These are phyloP conservation scores for Pseudodiploospora longispora DNA, from an alignment of 2,329 filamentous ascomycete genomes.

Conservation along the genomic window DNA sequence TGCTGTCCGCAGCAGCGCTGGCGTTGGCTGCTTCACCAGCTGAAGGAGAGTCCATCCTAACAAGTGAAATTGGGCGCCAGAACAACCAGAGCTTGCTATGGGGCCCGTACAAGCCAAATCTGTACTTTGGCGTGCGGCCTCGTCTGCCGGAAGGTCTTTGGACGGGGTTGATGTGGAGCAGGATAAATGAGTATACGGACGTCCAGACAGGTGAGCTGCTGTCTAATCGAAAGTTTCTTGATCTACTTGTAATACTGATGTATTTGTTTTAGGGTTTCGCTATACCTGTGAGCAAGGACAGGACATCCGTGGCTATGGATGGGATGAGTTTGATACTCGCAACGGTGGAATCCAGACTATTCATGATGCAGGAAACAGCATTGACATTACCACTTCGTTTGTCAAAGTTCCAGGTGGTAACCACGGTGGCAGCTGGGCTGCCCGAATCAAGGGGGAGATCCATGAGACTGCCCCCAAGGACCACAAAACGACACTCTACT, in stretches of 20 bases:
- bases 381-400: constrained; percentile 90
- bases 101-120: constrained; percentile 89
- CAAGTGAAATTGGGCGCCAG: constrained; percentile 40
- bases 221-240: not conserved
- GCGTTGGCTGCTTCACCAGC: constrained; percentile 18
- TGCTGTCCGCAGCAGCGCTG: constrained; percentile 21
- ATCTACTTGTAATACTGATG: constrained; percentile 2
- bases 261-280: constrained; percentile 56
- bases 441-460: constrained; percentile 73
- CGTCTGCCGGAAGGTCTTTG: constrained; percentile 73
- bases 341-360: constrained; percentile 83
- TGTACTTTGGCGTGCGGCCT: constrained; percentile 88
- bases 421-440: constrained; percentile 87
- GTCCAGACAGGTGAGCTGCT: constrained; percentile 60
- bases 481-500: constrained; percentile 69
- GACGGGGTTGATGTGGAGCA: constrained; percentile 81
- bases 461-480: constrained; percentile 58
- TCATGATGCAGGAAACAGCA: constrained; percentile 76
- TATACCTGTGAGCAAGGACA: constrained; percentile 96
- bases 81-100: constrained; percentile 85
- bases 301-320: constrained; percentile 90
- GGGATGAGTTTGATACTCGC: constrained; percentile 92
- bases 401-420: constrained; percentile 82
- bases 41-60: constrained; percentile 30
- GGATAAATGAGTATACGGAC: constrained; percentile 68